A percentile compares a stretch with the other conserved stretches of the same genome.
Conservation (phyloP, 2,329 filamentous ascomycete genomes). For the Trichoderma harzianum region DNA sequence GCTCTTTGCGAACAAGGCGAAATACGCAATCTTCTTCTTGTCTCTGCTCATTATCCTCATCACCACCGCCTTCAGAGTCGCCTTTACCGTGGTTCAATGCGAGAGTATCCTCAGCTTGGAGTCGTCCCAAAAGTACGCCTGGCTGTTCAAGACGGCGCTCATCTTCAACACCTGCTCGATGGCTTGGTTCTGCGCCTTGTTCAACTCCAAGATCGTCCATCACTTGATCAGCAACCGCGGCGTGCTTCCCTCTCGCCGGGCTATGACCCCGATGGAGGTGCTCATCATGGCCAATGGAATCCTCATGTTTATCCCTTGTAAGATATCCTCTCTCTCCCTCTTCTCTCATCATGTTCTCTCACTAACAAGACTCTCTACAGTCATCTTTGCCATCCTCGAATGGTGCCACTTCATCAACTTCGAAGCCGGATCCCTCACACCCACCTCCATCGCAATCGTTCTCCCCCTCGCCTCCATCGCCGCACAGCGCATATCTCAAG, state of each 20-base stretch:
- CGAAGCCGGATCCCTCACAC: constrained; percentile 48
- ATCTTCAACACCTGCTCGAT: constrained; percentile 42
- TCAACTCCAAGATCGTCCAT: constrained; percentile 48
- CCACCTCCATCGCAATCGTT: constrained; percentile 49
- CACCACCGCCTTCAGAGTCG: constrained; percentile 33
- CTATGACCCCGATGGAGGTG: constrained; percentile 51
- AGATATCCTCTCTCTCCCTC: constrained; percentile 8
- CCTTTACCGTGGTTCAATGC: constrained; percentile 37
- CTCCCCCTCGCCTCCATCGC: constrained; percentile 52
- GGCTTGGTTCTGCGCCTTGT: constrained; percentile 54
- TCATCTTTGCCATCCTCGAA: constrained; percentile 49
- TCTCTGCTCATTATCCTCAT: constrained; percentile 37
- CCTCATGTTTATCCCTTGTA: constrained; percentile 56
- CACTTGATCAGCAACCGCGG: constrained; percentile 48
- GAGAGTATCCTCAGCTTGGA: constrained; percentile 27
- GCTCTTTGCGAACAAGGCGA: constrained; percentile 42
- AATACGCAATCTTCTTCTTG: constrained; percentile 28
- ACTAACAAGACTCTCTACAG: constrained; percentile 29
- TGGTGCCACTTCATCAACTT: constrained; percentile 42
- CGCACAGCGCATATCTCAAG: constrained; percentile 43
- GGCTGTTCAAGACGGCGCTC: constrained; percentile 39
- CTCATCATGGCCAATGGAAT: constrained; percentile 54
- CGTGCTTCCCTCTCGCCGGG: constrained; percentile 41
- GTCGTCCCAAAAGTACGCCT: constrained; percentile 29
- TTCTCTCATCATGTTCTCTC: not conserved